Evolutionary conservation across 2,329 filamentous ascomycete species (phyloP).

Genomic region (Sarocladium brachiariae): DNA sequence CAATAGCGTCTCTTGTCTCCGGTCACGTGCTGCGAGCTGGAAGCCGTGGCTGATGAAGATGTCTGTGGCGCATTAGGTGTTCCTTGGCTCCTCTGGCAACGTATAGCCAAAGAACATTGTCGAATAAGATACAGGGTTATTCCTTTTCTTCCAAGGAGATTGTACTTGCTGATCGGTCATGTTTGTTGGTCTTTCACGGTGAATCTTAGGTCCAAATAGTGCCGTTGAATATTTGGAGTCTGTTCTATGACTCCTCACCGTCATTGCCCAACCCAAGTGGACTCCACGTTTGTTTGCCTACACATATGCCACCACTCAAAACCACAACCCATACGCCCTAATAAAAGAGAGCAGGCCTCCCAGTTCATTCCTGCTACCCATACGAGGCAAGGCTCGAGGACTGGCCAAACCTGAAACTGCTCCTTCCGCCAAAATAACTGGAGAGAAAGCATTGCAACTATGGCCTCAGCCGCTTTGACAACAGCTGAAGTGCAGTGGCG

Average conservation of each 20-base stretch:
- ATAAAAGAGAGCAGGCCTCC: not conserved
- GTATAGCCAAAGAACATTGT: too few species aligned
- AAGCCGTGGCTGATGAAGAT: too few species aligned
- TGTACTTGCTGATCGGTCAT: too few species aligned
- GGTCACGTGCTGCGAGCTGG: too few species aligned
- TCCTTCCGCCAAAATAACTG: not conserved
- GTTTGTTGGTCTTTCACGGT: too few species aligned
- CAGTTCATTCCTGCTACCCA: not conserved
- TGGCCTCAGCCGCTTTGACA: not conserved
- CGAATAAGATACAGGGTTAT: too few species aligned
- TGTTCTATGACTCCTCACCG: slow-evolving; percentile 2
- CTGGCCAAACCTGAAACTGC: not conserved
- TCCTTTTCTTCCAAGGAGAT: too few species aligned
- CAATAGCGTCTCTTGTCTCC: too few species aligned
- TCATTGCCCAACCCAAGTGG: not conserved
- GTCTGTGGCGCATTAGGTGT: too few species aligned
- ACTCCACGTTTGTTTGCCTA: not conserved
- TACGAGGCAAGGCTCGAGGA: not conserved
- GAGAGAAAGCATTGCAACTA: not conserved
- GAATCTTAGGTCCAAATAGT: too few species aligned
- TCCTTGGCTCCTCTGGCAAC: too few species aligned
- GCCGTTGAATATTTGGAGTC: too few species aligned
- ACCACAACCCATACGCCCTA: not conserved
- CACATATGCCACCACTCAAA: not conserved
- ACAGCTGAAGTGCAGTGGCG: slow-evolving; percentile 64